Conservation (phyloP, 495 filamentous ascomycete genomes). For the Penicillium malachiteum region DNA sequence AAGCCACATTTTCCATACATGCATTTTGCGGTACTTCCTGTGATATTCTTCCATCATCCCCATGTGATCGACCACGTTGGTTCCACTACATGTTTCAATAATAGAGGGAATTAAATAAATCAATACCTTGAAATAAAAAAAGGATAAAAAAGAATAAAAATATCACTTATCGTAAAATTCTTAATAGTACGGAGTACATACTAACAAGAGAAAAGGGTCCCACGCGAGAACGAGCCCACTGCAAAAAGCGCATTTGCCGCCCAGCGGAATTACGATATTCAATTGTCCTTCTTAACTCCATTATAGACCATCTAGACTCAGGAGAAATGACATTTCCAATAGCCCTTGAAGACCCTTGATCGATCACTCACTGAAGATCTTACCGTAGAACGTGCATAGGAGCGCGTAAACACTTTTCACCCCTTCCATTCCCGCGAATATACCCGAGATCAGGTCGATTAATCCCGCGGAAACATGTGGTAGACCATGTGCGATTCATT, state of each 20-base stretch:
- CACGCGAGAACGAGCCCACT: slow-evolving; percentile 24
- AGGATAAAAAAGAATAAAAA: background rate
- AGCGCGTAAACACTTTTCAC: slow-evolving; percentile 2
- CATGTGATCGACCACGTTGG: slow-evolving; percentile 42
- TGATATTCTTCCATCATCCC: slow-evolving; percentile 24
- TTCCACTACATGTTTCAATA: slow-evolving; percentile 30
- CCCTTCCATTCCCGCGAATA: slow-evolving; percentile 26
- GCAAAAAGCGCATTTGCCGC: slow-evolving; percentile 13
- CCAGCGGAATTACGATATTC: background rate
- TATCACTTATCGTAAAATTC: background rate
- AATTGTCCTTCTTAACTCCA: background rate
- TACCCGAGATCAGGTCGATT: slow-evolving; percentile 5
- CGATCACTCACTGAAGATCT: slow-evolving; percentile 16
- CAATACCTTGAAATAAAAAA: slow-evolving; percentile 5
- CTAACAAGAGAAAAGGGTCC: background rate
- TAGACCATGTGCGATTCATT: slow-evolving; percentile 29
- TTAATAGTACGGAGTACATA: too few relatives aligned
- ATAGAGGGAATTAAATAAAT: slow-evolving; percentile 8
- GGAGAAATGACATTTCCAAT: slow-evolving; percentile 16
- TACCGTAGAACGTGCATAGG: slow-evolving; percentile 14
- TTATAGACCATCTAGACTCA: slow-evolving; percentile 14
- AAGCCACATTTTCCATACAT: too few relatives aligned
- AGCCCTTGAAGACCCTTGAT: slow-evolving; percentile 20
- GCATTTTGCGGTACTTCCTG: slow-evolving; percentile 5
- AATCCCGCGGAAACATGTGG: slow-evolving; percentile 28